Conservation (phyloP, 2,329 filamentous ascomycete genomes). For the Colletotrichum cordylinicola region DNA sequence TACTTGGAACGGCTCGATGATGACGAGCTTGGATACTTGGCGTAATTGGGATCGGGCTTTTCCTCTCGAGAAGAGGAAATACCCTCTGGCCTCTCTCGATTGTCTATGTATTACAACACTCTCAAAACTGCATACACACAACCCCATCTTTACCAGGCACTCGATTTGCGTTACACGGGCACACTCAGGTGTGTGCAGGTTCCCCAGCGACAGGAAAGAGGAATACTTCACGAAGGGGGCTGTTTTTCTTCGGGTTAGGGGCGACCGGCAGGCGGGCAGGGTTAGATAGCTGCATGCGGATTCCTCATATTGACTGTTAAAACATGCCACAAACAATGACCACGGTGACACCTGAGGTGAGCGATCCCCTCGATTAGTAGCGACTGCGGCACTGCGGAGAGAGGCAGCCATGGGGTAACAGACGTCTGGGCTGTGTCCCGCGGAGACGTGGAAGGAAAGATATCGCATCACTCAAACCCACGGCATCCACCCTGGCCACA, state of each 20-base stretch:
- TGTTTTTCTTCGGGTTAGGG: conserved; percentile 14
- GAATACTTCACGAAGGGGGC: conserved; percentile 1
- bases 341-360: not conserved
- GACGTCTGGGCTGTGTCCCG: not conserved
- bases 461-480: not conserved
- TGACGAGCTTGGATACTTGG: conserved; percentile 93
- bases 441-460: not conserved
- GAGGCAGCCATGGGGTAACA: not conserved
- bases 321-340: not conserved
- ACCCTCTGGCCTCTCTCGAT: conserved; percentile 15
- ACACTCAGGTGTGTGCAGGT: conserved; percentile 13
- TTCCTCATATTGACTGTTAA: conserved; percentile 11
- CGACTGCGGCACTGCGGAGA: not conserved
- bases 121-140: conserved; percentile 21
- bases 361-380: not conserved
- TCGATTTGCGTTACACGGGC: conserved; percentile 5
- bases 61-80: conserved; percentile 16
- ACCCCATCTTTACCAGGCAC: conserved; percentile 8
- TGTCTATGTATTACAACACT: conserved; percentile 20
- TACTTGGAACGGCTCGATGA: conserved; percentile 95
- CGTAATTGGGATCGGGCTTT: conserved; percentile 55
- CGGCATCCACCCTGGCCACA: not conserved
- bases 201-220: conserved; percentile 15
- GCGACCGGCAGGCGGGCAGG: conserved; percentile 3
- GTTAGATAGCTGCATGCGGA: conserved; percentile 19